A percentile compares a stretch with the other conserved stretches of the same genome.
Evolutionary conservation across 768 basidiomycete species (phyloP).

Genomic region (Lactifluus volemus): DNA sequence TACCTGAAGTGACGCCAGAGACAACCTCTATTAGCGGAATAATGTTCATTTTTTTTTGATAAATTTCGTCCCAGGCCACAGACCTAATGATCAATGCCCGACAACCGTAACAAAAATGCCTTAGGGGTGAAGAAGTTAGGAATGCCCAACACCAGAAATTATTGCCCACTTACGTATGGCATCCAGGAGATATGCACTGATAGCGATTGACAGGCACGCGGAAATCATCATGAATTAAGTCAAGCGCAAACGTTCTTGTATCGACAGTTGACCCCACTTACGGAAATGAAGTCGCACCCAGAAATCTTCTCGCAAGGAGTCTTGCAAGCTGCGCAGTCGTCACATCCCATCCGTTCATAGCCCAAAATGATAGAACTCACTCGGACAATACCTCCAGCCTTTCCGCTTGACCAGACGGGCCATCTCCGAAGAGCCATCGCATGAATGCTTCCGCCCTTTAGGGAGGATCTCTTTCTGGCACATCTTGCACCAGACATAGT

Average conservation of each 20-base stretch:
- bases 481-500: conserved; percentile 27
- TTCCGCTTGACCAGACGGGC: conserved; percentile 23
- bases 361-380: conserved; percentile 9
- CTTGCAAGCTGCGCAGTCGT: conserved; percentile 30
- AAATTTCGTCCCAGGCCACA: background rate
- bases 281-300: conserved; percentile 55
- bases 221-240: background rate
- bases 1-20: no score
- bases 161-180: conserved; percentile 33
- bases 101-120: conserved; percentile 48
- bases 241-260: background rate
- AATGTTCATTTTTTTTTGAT: background rate
- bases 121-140: background rate
- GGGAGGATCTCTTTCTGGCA: conserved; percentile 24
- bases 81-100: conserved; percentile 23
- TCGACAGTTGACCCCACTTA: conserved; percentile 24
- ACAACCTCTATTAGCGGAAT: background rate
- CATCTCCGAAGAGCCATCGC: conserved; percentile 28
- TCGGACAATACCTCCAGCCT: conserved; percentile 30
- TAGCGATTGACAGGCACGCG: background rate
- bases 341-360: background rate
- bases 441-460: conserved; percentile 23
- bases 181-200: conserved; percentile 49
- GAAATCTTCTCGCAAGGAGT: conserved; percentile 43
- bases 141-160: background rate